These are phyloP conservation scores for Plasmodium blacklocki DNA, from an alignment of 169 alveolate species.

Conservation along the genomic window DNA sequence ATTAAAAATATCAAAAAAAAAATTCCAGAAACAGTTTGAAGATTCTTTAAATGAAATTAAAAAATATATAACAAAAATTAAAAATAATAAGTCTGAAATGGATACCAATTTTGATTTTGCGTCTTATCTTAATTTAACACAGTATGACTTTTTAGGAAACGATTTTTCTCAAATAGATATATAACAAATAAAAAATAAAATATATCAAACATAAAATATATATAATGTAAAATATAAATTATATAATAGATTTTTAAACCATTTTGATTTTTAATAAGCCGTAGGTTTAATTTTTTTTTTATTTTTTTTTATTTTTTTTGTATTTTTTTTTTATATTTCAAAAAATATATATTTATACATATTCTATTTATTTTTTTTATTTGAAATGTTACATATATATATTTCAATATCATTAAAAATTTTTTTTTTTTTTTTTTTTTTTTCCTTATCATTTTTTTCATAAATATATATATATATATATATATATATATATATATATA, in stretches of 20 bases:
- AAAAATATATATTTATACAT: no score
- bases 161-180: conserved; percentile 50
- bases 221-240: neutral
- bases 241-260: no score
- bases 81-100: conserved; percentile 7
- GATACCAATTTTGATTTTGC: conserved; percentile 43
- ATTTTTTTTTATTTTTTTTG: no score
- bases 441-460: no score
- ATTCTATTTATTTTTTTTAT: no score
- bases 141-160: conserved; percentile 65
- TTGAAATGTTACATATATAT: no score
- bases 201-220: neutral
- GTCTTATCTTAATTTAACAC: conserved; percentile 42
- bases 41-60: conserved; percentile 51
- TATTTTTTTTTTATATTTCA: no score
- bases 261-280: neutral
- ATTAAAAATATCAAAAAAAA: conserved; percentile 34
- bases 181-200: neutral
- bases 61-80: conserved; percentile 32
- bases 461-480: no score
- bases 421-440: no score
- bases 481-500: no score
- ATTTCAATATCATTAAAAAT: no score
- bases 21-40: conserved; percentile 49
- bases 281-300: no score